A percentile compares a stretch with the other conserved stretches of the same genome.
Conservation (phyloP, 176 grass and related monocot genomes). For the Ananas comosus region DNA sequence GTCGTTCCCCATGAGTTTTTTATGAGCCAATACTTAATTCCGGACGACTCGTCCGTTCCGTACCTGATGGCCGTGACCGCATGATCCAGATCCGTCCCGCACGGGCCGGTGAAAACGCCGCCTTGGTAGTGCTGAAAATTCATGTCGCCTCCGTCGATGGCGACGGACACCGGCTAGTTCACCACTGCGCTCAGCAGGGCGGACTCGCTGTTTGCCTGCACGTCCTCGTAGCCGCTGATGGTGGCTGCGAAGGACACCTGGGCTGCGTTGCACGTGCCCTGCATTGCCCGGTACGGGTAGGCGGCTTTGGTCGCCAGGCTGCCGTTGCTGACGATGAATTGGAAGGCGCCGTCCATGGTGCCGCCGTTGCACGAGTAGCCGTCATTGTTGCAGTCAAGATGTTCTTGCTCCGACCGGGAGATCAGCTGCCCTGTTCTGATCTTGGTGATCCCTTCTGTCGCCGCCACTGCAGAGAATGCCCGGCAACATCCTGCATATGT, state of each 20-base stretch:
- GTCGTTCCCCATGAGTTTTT: conserved; percentile 18
- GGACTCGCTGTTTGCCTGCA: conserved; percentile 19
- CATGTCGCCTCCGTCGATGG: not conserved
- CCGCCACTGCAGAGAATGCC: conserved; percentile 19
- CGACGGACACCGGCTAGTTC: conserved; percentile 13
- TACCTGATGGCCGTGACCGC: conserved; percentile 14
- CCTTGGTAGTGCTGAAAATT: not conserved
- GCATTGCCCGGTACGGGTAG: conserved; percentile 20
- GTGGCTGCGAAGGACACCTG: not conserved
- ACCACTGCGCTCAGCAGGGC: conserved; percentile 21
- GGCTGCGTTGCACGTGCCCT: conserved; percentile 5
- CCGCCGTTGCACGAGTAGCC: conserved; percentile 5
- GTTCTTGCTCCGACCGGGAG: conserved; percentile 11
- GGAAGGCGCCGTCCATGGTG: conserved; percentile 16
- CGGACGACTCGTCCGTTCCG: not conserved
- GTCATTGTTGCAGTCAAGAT: not conserved
- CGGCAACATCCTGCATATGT: conserved; percentile 2
- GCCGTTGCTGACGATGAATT: conserved; percentile 22
- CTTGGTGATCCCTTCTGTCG: conserved; percentile 15
- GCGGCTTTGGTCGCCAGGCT: conserved; percentile 22
- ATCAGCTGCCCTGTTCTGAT: conserved; percentile 3
- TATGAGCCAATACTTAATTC: conserved; percentile 9
- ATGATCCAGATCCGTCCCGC: conserved; percentile 12
- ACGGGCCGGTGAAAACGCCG: conserved; percentile 11
- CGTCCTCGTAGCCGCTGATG: conserved; percentile 30